phyloP scores from a whole-genome alignment of 129 eudicot genomes.

The Lactuca saligna region DNA sequence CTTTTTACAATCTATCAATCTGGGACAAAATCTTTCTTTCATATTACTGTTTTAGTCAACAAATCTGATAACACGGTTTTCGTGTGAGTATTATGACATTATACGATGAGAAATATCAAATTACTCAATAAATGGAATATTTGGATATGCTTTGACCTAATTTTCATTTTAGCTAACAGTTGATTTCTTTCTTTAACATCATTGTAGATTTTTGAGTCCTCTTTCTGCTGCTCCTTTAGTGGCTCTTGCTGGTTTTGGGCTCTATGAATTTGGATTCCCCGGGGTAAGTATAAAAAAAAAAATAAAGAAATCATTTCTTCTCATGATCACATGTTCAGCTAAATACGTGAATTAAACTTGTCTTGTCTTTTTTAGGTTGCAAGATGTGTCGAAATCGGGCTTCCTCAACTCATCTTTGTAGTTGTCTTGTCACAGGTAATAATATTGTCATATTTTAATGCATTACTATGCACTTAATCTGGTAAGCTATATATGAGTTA shows the following conservation, averaged over 20 bases:
- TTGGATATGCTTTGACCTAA: background rate
- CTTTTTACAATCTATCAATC: too few relatives aligned
- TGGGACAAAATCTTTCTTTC: too few relatives aligned
- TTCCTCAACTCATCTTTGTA: slow-evolving; percentile 64
- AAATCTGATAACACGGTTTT: too few relatives aligned
- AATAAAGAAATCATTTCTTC: background rate
- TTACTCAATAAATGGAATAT: too few relatives aligned
- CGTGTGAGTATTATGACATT: too few relatives aligned
- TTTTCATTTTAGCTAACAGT: background rate
- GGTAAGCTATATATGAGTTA: too few relatives aligned
- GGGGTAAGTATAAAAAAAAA: slow-evolving; percentile 39
- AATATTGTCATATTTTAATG: slow-evolving; percentile 4
- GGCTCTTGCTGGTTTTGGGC: slow-evolving; percentile 69
- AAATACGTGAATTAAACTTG: slow-evolving; percentile 6
- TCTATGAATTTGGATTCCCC: slow-evolving; percentile 74
- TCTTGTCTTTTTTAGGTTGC: slow-evolving; percentile 47
- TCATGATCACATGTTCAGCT: background rate
- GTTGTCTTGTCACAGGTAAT: slow-evolving; percentile 61
- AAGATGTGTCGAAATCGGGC: slow-evolving; percentile 71
- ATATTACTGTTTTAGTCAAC: too few relatives aligned
- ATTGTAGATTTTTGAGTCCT: slow-evolving; percentile 54
- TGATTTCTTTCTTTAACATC: slow-evolving; percentile 1
- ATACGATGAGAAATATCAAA: too few relatives aligned
- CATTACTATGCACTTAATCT: background rate
- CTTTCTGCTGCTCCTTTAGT: slow-evolving; percentile 70